phyloP scores from a whole-genome alignment of 2,329 filamentous ascomycete genomes.

The Penicillium sp. region DNA sequence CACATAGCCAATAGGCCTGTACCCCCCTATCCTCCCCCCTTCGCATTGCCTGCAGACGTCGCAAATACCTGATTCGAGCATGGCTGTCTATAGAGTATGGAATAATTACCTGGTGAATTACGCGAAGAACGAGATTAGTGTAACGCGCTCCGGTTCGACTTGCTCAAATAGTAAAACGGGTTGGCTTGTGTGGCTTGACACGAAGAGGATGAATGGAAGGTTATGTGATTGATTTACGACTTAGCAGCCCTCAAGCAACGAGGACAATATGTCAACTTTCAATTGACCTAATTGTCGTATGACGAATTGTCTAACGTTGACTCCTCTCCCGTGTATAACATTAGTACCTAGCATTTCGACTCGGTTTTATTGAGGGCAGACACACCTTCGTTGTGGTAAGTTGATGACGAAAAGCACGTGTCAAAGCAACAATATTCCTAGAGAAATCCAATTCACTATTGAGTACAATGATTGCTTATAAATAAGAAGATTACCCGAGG shows the following conservation, averaged over 20 bases:
- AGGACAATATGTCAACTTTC: background rate
- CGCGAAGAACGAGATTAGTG: constrained; percentile 33
- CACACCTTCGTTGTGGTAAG: background rate
- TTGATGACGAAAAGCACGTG: background rate
- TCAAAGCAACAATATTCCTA: background rate
- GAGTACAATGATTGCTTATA: background rate
- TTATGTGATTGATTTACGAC: background rate
- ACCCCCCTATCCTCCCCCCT: constrained; percentile 6
- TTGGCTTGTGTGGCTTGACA: background rate
- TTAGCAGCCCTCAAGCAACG: background rate
- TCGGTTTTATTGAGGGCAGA: background rate
- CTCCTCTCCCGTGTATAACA: background rate
- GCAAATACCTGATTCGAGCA: constrained; percentile 35
- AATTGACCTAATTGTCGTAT: background rate
- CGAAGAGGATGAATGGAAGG: background rate
- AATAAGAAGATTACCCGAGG: background rate
- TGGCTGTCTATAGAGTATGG: constrained; percentile 38
- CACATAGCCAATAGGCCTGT: constrained; percentile 13
- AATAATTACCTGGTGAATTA: constrained; percentile 34
- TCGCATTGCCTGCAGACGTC: constrained; percentile 29
- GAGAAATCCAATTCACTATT: no score
- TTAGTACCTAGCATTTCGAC: background rate
- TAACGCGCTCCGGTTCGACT: constrained; percentile 21
- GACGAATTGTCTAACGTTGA: background rate
- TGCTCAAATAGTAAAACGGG: background rate